Conservation (phyloP, 2,329 filamentous ascomycete genomes). For the Microsporum canis region DNA sequence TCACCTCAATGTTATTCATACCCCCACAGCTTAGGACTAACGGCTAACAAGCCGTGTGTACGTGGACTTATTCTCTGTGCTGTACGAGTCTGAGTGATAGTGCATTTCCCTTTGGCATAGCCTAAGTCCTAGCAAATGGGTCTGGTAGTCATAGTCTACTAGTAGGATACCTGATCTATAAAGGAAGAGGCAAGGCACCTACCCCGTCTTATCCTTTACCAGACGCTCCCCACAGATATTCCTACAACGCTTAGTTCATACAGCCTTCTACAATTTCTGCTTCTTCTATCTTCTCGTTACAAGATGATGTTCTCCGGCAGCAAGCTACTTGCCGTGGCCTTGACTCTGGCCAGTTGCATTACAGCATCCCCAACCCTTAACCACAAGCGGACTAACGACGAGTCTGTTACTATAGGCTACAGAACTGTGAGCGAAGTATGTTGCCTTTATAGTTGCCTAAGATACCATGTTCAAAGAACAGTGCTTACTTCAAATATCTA, state of each 20-base stretch:
- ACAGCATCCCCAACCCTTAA: background rate
- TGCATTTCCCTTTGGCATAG: background rate
- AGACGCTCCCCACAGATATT: background rate
- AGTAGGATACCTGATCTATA: background rate
- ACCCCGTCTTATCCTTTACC: background rate
- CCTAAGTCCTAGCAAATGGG: background rate
- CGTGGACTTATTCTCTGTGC: background rate
- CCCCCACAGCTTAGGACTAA: background rate
- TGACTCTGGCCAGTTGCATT: background rate
- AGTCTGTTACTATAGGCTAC: background rate
- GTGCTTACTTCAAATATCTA: background rate
- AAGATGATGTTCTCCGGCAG: background rate
- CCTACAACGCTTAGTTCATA: background rate
- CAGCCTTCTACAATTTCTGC: background rate
- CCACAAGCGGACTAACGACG: background rate
- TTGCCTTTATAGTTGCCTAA: background rate
- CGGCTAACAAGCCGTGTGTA: background rate
- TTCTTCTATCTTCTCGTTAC: background rate
- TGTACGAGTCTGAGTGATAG: background rate
- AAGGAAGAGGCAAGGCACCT: background rate
- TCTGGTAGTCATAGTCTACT: background rate
- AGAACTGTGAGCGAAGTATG: background rate
- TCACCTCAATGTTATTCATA: background rate
- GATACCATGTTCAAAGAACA: background rate
- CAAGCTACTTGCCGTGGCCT: background rate